Evolutionary conservation across 805 yeast genomes (phyloP), one percentile per base, ranked within the genome.

Genomic region (Wickerhamomyces sydowiorum): DNA sequence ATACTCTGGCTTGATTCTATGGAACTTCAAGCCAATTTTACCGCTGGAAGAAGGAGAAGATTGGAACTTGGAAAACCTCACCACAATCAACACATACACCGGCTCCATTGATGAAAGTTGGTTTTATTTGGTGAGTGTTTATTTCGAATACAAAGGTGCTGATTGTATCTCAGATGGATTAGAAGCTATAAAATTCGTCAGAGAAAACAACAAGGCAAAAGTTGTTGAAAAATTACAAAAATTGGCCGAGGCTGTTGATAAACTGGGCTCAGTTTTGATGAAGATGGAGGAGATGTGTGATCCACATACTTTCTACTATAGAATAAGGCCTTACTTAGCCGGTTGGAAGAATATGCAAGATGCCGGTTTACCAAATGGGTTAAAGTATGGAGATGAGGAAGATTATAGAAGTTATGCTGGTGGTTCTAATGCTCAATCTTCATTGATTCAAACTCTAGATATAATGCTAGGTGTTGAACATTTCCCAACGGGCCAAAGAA

Each of bases 211-310:
- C 37, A 44, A 66, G 6, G 56, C 54, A 0, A 51, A 51, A 4
- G 76, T 80, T 9, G 66, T 69, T 8, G 56, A 50, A 28, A 60
- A 70, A 36, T 65, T 90, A 39, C 86, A 86, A 56, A 60, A 55
- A 29, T 62, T 90, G 41, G 96, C 96, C 2, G 86, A 82, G 59
- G 64, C 75, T 31, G 82, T 90, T 40, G 95, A 86, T 57, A 66
- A 70, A 44, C 66, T 91, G 50, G 93, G 89, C 13, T 69, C 82
- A 3, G 73, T 86, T 2, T 65, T 91, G 51, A 77, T 82, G 76
- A 73, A 76, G 52, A 85, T 90, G 93, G 89, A 86, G 56, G 96
- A 90, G 51, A 84, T 84, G 84, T 87, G 96, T 62, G 96, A 89
- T 57, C 97, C 98, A 3, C 95, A 88, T 58, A 81, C 85, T 4